A percentile compares a stretch with the other conserved stretches of the same genome.
These are phyloP conservation scores for Mortierella sp. DNA, from an alignment of 371 early-diverging fungal genomes.

Conservation along the genomic window DNA sequence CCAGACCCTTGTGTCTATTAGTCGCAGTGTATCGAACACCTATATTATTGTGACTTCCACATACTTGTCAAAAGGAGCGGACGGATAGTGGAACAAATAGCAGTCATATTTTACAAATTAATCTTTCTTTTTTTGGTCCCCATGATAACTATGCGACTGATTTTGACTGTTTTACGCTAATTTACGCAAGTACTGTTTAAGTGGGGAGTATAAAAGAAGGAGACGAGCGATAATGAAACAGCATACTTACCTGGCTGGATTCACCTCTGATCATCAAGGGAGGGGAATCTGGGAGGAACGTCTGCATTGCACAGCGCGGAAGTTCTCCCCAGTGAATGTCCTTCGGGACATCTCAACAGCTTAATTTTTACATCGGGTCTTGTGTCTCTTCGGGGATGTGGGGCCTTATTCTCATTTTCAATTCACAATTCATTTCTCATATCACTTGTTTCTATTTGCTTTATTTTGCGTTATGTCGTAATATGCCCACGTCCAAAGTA, in stretches of 20 bases:
- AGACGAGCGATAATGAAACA: slow-evolving; percentile 5
- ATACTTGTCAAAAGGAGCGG: no score
- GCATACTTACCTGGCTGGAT: slow-evolving; percentile 59
- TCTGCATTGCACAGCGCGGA: slow-evolving; percentile 59
- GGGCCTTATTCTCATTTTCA: slow-evolving; percentile 35
- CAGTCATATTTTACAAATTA: no score
- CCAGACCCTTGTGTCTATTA: no score
- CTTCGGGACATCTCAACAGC: slow-evolving; percentile 60
- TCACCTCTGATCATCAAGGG: slow-evolving; percentile 53
- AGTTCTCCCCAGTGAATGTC: slow-evolving; percentile 51
- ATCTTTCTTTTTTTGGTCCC: no score
- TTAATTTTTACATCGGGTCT: slow-evolving; percentile 58
- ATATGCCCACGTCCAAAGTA: no score
- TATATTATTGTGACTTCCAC: no score
- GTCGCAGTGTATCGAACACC: no score
- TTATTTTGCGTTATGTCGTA: no score
- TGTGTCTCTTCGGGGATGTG: slow-evolving; percentile 29
- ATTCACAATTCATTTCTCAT: not conserved
- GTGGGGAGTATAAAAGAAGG: slow-evolving; percentile 18
- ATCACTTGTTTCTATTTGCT: not conserved
- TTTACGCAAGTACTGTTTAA: no score
- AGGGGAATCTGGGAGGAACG: slow-evolving; percentile 41
- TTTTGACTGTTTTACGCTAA: no score
- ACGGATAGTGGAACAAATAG: no score
- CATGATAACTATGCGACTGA: no score